Evolutionary conservation across 192 early-diverging fungal genomes (phyloP), one percentile per base, ranked within the genome.

Genomic region (Coemansia sp.): DNA sequence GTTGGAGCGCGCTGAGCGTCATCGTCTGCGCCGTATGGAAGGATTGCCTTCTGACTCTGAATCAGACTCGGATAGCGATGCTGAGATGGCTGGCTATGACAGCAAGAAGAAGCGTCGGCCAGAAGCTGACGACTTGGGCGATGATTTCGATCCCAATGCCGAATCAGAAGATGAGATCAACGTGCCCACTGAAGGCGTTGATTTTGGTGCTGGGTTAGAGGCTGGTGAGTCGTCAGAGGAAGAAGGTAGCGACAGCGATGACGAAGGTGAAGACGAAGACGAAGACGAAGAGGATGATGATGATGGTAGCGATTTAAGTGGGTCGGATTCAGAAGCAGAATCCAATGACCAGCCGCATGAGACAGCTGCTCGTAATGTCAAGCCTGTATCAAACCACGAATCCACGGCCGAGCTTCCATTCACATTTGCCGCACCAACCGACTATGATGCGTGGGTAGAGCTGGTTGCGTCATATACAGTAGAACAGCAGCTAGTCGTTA

Each of bases 1-100:
- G 50, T 69, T 97, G n/a, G 93, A 95, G 62, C 84, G 87, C 63
- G 82, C 90, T 12, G 96, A 98, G 80, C 69, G 82, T 21, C 82
- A 83, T 28, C 81, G 92, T 17, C 79, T 84, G 74, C 82, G 86
- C 41, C 87, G 93, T 47, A 92, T 94, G 91, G 81, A 92, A 39
- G 93, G 94, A 11, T 56, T 88, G 38, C 67, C 80, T 34, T 68
- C 69, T 12, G 67, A 69, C 42, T 66, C 66, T 14, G 77, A 81
- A 16, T 41, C 69, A 8, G 82, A 82, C 8, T 74, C 69, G 1
- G 86, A 83, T 1, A 77, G 77, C 28, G 89, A 88, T 40, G 71
- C 76, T 5, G 84, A 82, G 6, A 60, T 14, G 80, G 69, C 5
- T 6, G 82, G 71, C 21, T 80, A 68, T 23, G 82, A 80, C 37